Conservation (phyloP, 257 asterid species). For the Catharanthus roseus region DNA sequence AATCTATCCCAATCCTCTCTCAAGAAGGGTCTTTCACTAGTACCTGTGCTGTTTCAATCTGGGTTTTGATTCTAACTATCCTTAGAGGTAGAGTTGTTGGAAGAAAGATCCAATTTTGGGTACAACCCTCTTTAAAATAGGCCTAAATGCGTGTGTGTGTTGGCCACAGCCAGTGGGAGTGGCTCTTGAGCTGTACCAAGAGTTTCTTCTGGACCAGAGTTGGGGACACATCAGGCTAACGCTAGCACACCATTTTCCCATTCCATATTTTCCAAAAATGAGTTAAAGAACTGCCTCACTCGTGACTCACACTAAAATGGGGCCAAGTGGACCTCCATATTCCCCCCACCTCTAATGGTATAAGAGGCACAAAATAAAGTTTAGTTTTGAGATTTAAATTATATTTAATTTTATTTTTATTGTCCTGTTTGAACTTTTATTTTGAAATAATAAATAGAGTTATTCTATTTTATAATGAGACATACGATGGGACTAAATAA, state of each 20-base stretch:
- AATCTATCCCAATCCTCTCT: background rate
- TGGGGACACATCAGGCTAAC: constrained; percentile 1
- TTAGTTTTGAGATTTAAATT: no score
- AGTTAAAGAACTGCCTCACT: background rate
- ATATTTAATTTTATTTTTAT: no score
- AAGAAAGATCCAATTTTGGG: constrained; percentile 14
- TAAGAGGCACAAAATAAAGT: no score
- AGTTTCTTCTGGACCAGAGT: constrained; percentile 10
- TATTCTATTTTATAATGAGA: no score
- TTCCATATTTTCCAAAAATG: no score
- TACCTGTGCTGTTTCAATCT: background rate
- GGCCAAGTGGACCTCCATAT: background rate
- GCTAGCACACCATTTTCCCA: background rate
- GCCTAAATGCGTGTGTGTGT: constrained; percentile 6
- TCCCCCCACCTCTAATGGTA: no score
- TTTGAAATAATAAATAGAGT: no score
- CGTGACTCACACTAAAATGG: background rate
- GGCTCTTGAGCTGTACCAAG: constrained; percentile 43
- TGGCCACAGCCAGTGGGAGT: constrained; percentile 25
- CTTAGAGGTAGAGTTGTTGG: background rate
- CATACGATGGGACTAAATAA: no score
- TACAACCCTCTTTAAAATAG: constrained; percentile 9
- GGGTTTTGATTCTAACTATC: constrained; percentile 4
- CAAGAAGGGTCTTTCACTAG: background rate
- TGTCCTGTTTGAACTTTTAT: no score